Percentiles rank a stretch among this genome's conserved stretches.
These are phyloP conservation scores for Fragaria iinumae DNA, from an alignment of 306 rosid genomes.

Conservation along the genomic window DNA sequence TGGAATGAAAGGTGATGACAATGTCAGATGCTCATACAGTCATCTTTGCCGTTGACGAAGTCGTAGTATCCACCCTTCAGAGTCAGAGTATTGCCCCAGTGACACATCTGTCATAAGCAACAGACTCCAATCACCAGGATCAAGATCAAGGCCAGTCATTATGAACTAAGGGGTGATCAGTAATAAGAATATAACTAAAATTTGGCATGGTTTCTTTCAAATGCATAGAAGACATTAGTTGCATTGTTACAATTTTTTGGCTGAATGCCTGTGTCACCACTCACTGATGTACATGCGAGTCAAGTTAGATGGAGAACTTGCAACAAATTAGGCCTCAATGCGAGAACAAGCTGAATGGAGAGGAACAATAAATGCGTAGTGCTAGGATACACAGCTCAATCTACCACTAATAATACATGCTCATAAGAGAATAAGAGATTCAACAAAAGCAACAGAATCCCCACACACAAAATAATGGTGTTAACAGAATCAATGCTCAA, in stretches of 20 bases:
- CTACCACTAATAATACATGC: background rate
- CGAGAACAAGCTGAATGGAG: background rate
- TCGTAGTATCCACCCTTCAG: too few species aligned
- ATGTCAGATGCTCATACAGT: too few species aligned
- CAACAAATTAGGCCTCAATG: background rate
- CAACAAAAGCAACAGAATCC: slow-evolving; percentile 3
- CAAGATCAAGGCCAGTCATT: too few species aligned
- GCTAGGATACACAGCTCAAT: background rate
- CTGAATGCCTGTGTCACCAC: background rate
- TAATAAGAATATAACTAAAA: too few species aligned
- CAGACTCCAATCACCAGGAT: too few species aligned
- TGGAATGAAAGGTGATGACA: too few species aligned
- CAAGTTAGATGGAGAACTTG: background rate
- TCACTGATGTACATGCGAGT: background rate
- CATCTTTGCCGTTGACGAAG: too few species aligned
- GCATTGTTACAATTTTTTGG: background rate
- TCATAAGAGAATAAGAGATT: slow-evolving; percentile 6
- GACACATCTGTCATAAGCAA: too few species aligned
- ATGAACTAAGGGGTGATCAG: too few species aligned
- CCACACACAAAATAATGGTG: background rate
- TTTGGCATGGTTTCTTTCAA: too few species aligned
- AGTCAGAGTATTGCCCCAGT: too few species aligned
- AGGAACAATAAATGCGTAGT: slow-evolving; percentile 4
- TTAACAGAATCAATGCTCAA: background rate
- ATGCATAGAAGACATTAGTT: background rate